Base-by-base conservation (phyloP, 805 yeast species). In the Candida berthetii region DNA sequence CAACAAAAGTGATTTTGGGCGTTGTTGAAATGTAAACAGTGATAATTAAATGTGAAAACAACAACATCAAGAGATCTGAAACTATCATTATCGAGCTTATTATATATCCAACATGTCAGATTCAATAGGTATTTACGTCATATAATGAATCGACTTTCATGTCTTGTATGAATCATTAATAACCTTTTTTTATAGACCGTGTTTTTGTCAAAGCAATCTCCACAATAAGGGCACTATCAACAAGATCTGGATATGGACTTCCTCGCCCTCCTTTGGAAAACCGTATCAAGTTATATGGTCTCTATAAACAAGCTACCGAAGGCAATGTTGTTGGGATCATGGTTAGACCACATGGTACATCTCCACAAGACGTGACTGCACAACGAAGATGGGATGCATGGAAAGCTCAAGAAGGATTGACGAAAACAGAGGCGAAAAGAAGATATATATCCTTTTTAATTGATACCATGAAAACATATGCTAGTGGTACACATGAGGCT, bases 271-370 rank as follows among this genome's bases (percentile, higher is more conserved):
- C 93, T 0, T 73, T 85, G 2, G 82, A 80, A 40, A 75, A 69
- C 45, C 61, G 95, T 28, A 78, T 82, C 43, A 71, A 71, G 48
- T 68, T 87, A 4, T 87, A 87, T 58, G 96, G 95, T 0, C 69
- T 87, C 39, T 87, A 86, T 63, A 88, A 87, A 53, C 96, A 87
- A 57, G 90, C 95, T 2, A 87, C 95, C 1, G 91, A 85, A 60
- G 96, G 96, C 7, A 79, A 87, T 57, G 88, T 85, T 8, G 74
- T 72, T 37, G 82, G 82, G 2, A 68, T 82, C 34, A 73, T 84
- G 78, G 72, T 74, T 2, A 64, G 88, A 37, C 91, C 91, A 0
- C 60, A 61, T 1, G 90, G 89, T 4, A 60, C 58, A 34, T 60
- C 74, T 1, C 66, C 75, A 8, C 87, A 80, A 48, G 86, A 79